Percentiles rank a stretch among this genome's conserved stretches.
phyloP scores from a whole-genome alignment of 495 filamentous ascomycete genomes.

The Lophium mytilinum region DNA sequence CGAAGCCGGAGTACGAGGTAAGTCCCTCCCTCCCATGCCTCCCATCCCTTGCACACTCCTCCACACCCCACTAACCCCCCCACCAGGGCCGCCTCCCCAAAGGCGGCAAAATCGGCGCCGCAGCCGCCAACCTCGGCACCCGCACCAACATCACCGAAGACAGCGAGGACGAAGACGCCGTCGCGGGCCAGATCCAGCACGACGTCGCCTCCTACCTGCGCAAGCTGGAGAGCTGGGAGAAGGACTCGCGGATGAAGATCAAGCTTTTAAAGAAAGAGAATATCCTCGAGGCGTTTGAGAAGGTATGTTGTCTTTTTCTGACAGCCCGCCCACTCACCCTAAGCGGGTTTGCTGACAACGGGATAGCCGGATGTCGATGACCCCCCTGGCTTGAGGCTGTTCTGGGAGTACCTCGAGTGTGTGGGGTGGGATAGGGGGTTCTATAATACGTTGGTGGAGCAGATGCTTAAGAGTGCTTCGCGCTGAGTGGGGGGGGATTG shows the following conservation, averaged over 20 bases:
- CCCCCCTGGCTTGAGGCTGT: conserved; percentile 28
- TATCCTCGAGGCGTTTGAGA: conserved; percentile 28
- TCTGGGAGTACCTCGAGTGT: conserved; percentile 36
- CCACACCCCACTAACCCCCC: too few relatives aligned
- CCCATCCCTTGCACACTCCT: too few relatives aligned
- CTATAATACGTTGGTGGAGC: conserved; percentile 23
- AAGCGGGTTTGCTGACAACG: too few relatives aligned
- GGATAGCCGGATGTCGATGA: conserved; percentile 30
- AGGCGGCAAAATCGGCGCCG: too few relatives aligned
- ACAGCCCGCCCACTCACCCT: too few relatives aligned
- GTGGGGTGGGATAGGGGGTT: conserved; percentile 27
- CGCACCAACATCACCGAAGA: too few relatives aligned
- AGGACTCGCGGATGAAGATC: conserved; percentile 24
- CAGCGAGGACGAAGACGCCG: conserved; percentile 6
- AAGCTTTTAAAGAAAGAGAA: conserved; percentile 22
- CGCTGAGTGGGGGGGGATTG: not conserved
- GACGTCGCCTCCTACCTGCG: conserved; percentile 21
- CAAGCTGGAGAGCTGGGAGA: conserved; percentile 29
- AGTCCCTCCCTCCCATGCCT: too few relatives aligned
- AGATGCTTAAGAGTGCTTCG: conserved; percentile 1
- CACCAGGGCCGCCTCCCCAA: too few relatives aligned
- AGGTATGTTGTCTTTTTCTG: conserved; percentile 8
- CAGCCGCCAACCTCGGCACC: too few relatives aligned
- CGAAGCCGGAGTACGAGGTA: conserved; percentile 26
- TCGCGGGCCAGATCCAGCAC: not conserved